Evolutionary conservation across 116 monocot species (phyloP).

Genomic region (Dioscorea cayenensis): DNA sequence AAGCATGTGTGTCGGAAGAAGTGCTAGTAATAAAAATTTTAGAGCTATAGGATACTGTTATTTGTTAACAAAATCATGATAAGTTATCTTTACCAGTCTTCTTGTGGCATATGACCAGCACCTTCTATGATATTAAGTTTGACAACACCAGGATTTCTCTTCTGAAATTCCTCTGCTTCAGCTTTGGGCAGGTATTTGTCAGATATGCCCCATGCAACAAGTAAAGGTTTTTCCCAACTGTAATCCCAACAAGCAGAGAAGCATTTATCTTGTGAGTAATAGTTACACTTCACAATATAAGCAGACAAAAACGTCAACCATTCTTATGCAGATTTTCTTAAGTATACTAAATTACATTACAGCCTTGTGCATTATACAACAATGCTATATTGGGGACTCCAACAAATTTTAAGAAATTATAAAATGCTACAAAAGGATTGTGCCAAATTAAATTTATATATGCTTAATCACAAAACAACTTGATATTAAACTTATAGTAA

Average conservation of each 20-base stretch:
- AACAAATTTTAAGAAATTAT: no score
- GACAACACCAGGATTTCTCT: slow-evolving; percentile 48
- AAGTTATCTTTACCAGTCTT: slow-evolving; percentile 66
- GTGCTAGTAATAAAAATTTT: not conserved
- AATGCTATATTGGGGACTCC: no score
- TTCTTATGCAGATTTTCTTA: no score
- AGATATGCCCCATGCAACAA: slow-evolving; percentile 80
- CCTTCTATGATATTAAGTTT: slow-evolving; percentile 76
- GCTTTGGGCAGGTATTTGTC: slow-evolving; percentile 73
- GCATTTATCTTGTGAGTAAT: no score
- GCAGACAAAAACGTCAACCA: no score
- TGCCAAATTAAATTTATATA: no score
- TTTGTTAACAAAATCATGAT: not conserved
- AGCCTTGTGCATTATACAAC: no score
- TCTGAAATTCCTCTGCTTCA: slow-evolving; percentile 68
- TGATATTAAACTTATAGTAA: no score
- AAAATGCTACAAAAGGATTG: no score
- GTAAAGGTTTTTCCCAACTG: slow-evolving; percentile 82
- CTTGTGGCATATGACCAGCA: slow-evolving; percentile 99
- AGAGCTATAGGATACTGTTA: not conserved
- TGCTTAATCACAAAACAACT: no score
- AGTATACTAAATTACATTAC: no score
- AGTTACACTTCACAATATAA: no score
- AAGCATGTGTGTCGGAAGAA: not conserved
- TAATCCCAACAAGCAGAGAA: not conserved